phyloP scores from a whole-genome alignment of 768 basidiomycete genomes.

The Cyathus striatus region DNA sequence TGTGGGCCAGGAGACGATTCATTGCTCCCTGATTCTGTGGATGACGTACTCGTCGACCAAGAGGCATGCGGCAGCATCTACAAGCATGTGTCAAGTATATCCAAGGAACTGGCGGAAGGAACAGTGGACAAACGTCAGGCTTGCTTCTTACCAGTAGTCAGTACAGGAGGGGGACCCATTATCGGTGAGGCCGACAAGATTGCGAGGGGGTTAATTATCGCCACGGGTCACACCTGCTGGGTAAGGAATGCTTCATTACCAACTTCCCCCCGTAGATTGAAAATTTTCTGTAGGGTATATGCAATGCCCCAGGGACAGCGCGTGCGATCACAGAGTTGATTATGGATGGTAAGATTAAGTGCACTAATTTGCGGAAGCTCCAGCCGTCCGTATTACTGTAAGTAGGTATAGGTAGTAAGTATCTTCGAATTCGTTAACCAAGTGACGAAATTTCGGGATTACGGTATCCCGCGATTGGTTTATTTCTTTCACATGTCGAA shows the following conservation, averaged over 20 bases:
- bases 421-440: too few species aligned
- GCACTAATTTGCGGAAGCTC: slow-evolving; percentile 47
- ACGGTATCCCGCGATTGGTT: too few species aligned
- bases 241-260: slow-evolving; percentile 31
- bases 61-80: slow-evolving; percentile 51
- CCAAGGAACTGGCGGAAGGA: slow-evolving; percentile 49
- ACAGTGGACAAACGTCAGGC: slow-evolving; percentile 52
- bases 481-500: too few species aligned
- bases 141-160: slow-evolving; percentile 73
- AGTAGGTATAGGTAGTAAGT: too few species aligned
- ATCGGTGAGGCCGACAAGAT: slow-evolving; percentile 56
- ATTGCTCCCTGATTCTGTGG: slow-evolving; percentile 63
- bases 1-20: slow-evolving; percentile 78
- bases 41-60: slow-evolving; percentile 60
- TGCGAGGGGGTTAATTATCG: slow-evolving; percentile 63
- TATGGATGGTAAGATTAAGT: slow-evolving; percentile 58
- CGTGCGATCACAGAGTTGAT: slow-evolving; percentile 66
- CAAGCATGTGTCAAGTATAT: slow-evolving; percentile 57
- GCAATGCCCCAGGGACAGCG: slow-evolving; percentile 82
- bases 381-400: slow-evolving; percentile 33
- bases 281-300: slow-evolving; percentile 50
- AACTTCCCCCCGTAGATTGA: neutral
- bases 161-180: slow-evolving; percentile 59
- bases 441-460: too few species aligned
- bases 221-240: slow-evolving; percentile 80